Evolutionary conservation across 2,329 filamentous ascomycete species (phyloP).

Genomic region (Paecilomyces fulvus): DNA sequence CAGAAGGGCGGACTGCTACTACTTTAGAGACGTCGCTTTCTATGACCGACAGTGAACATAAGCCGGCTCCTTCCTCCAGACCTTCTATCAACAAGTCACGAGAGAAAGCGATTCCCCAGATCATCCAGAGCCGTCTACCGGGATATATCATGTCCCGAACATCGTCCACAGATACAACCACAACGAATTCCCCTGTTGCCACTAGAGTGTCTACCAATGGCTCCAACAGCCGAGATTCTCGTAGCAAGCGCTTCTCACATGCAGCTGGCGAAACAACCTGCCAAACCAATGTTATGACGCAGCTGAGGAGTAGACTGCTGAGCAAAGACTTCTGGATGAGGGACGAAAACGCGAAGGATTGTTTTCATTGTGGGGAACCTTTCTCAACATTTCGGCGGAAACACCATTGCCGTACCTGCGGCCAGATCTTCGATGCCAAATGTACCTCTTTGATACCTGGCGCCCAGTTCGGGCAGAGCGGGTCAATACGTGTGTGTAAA

Average conservation of each 20-base stretch:
- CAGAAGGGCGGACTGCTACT: slow-evolving; percentile 22
- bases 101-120: slow-evolving; percentile 28
- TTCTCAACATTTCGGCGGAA: slow-evolving; percentile 94
- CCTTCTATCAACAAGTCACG: slow-evolving; percentile 15
- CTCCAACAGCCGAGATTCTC: slow-evolving; percentile 9
- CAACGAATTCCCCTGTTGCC: slow-evolving; percentile 34
- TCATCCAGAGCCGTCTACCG: slow-evolving; percentile 39
- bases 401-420: slow-evolving; percentile 88
- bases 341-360: slow-evolving; percentile 95
- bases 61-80: slow-evolving; percentile 19
- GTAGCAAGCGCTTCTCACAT: slow-evolving; percentile 12
- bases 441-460: slow-evolving; percentile 90
- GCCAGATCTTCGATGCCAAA: slow-evolving; percentile 97
- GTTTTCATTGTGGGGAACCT: slow-evolving; percentile 80
- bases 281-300: slow-evolving; percentile 37
- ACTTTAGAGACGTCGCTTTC: slow-evolving; percentile 20
- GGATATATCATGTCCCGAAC: slow-evolving; percentile 34
- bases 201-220: slow-evolving; percentile 22
- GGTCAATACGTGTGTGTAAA: slow-evolving; percentile 81
- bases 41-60: slow-evolving; percentile 20
- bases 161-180: slow-evolving; percentile 34
- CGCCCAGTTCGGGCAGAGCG: slow-evolving; percentile 75
- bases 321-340: slow-evolving; percentile 99
- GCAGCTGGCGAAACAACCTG: slow-evolving; percentile 12
- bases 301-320: slow-evolving; percentile 76